These are phyloP conservation scores for Lindgomyces ingoldianus DNA, from an alignment of 495 filamentous ascomycete genomes.

Conservation along the genomic window DNA sequence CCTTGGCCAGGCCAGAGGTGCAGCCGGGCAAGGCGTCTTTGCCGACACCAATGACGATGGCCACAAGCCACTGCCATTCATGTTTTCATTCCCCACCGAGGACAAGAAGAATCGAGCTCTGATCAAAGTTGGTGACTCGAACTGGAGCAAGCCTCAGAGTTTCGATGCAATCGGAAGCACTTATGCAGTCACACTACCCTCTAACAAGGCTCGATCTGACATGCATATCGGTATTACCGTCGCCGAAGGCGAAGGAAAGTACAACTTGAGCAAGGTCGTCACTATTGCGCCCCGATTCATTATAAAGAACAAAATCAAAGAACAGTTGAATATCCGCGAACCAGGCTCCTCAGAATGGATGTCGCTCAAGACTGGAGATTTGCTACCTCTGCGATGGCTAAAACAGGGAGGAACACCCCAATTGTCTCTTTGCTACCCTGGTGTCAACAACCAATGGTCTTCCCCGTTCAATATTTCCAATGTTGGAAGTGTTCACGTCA, in stretches of 20 bases:
- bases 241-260: conserved; percentile 90
- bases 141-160: conserved; percentile 96
- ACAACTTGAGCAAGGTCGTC: conserved; percentile 92
- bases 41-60: conserved; percentile 54
- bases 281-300: conserved; percentile 93
- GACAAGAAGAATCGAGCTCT: conserved; percentile 87
- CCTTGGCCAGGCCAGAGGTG: conserved; percentile 75
- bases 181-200: conserved; percentile 78
- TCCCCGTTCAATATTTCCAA: conserved; percentile 97
- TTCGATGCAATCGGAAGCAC: conserved; percentile 97
- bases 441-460: conserved; percentile 96
- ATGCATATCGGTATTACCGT: conserved; percentile 89
- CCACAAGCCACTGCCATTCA: conserved; percentile 79
- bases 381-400: conserved; percentile 84
- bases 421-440: conserved; percentile 88
- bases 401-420: conserved; percentile 79
- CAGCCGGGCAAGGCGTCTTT: conserved; percentile 71
- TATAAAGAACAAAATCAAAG: conserved; percentile 85
- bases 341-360: conserved; percentile 82
- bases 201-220: conserved; percentile 68
- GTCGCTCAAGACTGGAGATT: conserved; percentile 69
- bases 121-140: conserved; percentile 81
- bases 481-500: conserved; percentile 86
- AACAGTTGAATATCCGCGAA: conserved; percentile 86
- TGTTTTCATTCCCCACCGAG: conserved; percentile 89